Evolutionary conservation across 805 yeast species (phyloP), one percentile per base, ranked within the genome.

Genomic region (Yamadazyma sp.): DNA sequence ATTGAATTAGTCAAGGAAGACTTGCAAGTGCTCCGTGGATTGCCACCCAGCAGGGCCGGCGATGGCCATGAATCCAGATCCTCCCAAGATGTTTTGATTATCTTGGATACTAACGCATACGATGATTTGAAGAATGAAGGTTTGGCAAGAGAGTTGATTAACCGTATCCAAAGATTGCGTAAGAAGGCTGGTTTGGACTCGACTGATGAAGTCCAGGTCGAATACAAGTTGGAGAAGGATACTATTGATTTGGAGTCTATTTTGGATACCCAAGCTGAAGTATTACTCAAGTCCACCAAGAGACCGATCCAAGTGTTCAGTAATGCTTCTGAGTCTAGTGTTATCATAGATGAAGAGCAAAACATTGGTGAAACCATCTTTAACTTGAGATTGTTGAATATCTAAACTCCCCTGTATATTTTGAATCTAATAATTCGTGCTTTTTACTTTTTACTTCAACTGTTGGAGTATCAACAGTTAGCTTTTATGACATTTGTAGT

Each of bases 151-250:
- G 98, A 93, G 66, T 75, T 93, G 58, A 78, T 93, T 57, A 93
- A 93, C 78, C 89, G 99, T 68, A 88, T 93, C 50, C 99, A 93
- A 75, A 84, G 96, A 64, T 78, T 90, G 59, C 84, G 99, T 70
- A 93, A 93, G 83, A 89, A 90, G 77, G 89, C 86, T 47, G 95
- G 96, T 22, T 75, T 93, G 57, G 85, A 85, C 58, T 90, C 95
- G 45, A 91, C 97, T 30, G 99, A 93, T 60, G 99, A 93, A 52
- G 95, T 93, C 35, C 63, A 77, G 47, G 96, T 93, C 43, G 89
- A 91, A 65, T 86, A 86, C 65, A 68, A 78, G 47, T 59, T 89
- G 44, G 50, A 67, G 41, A 75, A 79, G 48, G 89, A 82, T 53
- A 79, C 86, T 43, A 75, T 84, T 52, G 78, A 70, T 33, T 70